Evolutionary conservation across 2,329 filamentous ascomycete genomes (phyloP).

Genomic region (Leptographium flavum): DNA sequence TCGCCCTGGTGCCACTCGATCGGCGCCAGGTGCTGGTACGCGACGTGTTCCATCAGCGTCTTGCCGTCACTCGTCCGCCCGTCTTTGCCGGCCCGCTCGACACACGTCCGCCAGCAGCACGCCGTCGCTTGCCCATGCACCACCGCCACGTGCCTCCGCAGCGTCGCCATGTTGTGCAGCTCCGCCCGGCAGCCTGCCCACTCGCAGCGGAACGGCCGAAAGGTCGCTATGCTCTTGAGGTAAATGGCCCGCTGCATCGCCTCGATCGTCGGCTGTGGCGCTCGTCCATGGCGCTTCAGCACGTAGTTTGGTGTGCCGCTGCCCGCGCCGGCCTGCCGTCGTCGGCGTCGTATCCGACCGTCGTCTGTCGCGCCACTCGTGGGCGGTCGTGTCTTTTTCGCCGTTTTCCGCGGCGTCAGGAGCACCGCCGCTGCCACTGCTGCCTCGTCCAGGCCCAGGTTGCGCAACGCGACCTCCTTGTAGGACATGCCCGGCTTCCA

Average conservation of each 20-base stretch:
- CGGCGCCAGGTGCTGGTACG: slow-evolving; percentile 36
- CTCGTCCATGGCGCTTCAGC: slow-evolving; percentile 26
- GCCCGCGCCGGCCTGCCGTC: not conserved
- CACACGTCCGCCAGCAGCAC: slow-evolving; percentile 29
- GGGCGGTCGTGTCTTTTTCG: not conserved
- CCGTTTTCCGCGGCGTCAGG: not conserved
- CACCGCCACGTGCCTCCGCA: slow-evolving; percentile 36
- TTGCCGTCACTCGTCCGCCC: slow-evolving; percentile 4
- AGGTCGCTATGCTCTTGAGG: slow-evolving; percentile 25
- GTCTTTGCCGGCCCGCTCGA: not conserved
- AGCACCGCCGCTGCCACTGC: slow-evolving; percentile 1
- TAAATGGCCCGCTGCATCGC: slow-evolving; percentile 25
- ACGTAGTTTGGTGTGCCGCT: not conserved
- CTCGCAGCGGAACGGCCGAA: slow-evolving; percentile 42
- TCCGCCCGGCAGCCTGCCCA: slow-evolving; percentile 45
- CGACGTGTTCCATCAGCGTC: slow-evolving; percentile 29
- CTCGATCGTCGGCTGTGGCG: slow-evolving; percentile 19
- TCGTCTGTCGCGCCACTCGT: not conserved
- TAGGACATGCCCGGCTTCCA: slow-evolving; percentile 24
- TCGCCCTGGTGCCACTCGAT: slow-evolving; percentile 46
- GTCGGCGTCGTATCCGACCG: not conserved
- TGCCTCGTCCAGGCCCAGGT: slow-evolving; percentile 6
- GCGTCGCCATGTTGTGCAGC: slow-evolving; percentile 46
- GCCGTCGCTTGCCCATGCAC: slow-evolving; percentile 26
- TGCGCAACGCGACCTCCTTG: slow-evolving; percentile 10